Percentiles rank a stretch among this genome's conserved stretches.
phyloP scores from a whole-genome alignment of 176 grass and related monocot genomes.

The Calamus simplicifolius region DNA sequence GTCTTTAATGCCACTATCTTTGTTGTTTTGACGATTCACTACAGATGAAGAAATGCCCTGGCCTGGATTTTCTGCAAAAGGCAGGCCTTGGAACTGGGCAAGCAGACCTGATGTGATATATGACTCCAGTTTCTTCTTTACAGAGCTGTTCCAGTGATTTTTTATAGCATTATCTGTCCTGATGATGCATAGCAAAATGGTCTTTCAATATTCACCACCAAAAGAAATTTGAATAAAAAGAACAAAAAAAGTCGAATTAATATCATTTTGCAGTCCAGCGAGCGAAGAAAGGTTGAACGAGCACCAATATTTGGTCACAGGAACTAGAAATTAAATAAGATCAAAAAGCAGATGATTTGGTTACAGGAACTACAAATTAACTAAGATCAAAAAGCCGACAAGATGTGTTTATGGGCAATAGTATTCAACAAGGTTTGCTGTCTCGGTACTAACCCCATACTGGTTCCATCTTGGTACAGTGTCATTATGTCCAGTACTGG shows the following conservation, averaged over 20 bases:
- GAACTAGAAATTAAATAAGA: no score
- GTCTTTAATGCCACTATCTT: conserved; percentile 14
- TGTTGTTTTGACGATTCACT: conserved; percentile 14
- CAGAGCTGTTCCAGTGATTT: conserved; percentile 35
- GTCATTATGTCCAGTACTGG: no score
- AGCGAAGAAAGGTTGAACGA: no score
- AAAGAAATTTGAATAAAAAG: conserved; percentile 18
- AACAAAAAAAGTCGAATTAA: background rate
- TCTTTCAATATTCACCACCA: conserved; percentile 7
- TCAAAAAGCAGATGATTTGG: no score
- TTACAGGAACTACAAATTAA: no score
- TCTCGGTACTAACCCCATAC: no score
- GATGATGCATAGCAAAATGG: conserved; percentile 10
- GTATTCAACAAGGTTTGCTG: no score
- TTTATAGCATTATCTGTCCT: conserved; percentile 47
- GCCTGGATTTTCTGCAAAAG: background rate
- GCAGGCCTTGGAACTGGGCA: conserved; percentile 22
- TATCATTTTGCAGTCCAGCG: background rate
- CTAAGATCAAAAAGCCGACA: no score
- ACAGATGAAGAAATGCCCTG: background rate
- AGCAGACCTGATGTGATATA: conserved; percentile 46
- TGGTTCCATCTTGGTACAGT: no score
- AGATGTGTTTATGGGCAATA: no score
- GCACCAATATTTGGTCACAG: no score
- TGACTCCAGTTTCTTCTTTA: conserved; percentile 40